Evolutionary conservation across 1,284 basidiomycete species (phyloP).

Genomic region (Ustanciosporium gigantosporum): DNA sequence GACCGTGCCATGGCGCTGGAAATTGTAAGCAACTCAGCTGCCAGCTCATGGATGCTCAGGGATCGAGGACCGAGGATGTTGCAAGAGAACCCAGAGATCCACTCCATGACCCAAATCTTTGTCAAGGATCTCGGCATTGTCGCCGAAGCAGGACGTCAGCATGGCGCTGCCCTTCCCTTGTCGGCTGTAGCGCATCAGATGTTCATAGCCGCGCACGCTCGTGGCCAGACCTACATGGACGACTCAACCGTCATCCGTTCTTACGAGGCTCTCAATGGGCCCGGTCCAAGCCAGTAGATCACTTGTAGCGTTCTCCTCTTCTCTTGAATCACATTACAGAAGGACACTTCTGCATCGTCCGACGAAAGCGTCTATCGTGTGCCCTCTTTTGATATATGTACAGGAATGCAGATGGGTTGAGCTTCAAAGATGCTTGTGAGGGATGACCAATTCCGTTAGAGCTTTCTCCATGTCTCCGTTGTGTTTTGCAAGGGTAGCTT

Average conservation of each 20-base stretch:
- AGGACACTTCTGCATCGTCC: too few species aligned
- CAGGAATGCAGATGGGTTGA: too few species aligned
- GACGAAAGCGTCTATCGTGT: too few species aligned
- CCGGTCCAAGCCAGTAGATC: not conserved
- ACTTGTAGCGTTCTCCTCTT: too few species aligned
- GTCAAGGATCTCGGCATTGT: constrained; percentile 22
- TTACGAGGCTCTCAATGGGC: constrained; percentile 20
- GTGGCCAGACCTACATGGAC: constrained; percentile 9
- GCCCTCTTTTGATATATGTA: too few species aligned
- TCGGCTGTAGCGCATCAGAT: constrained; percentile 12
- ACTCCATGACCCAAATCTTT: constrained; percentile 13
- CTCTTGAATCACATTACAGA: too few species aligned
- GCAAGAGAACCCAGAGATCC: constrained; percentile 12
- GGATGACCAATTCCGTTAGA: constrained; percentile 25
- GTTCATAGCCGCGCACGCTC: constrained; percentile 11
- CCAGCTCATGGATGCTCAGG: constrained; percentile 56
- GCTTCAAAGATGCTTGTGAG: constrained; percentile 8
- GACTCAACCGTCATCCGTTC: constrained; percentile 17
- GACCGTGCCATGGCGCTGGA: constrained; percentile 56
- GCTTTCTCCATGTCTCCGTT: constrained; percentile 40
- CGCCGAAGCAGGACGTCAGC: constrained; percentile 7
- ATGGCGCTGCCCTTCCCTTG: constrained; percentile 10
- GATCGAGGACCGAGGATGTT: constrained; percentile 51
- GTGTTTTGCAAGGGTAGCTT: constrained; percentile 36
- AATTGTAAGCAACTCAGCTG: constrained; percentile 58